Evolutionary conservation across 2,329 filamentous ascomycete species (phyloP), one percentile per base, ranked within the genome.

Genomic region (Colletotrichum aenigma): DNA sequence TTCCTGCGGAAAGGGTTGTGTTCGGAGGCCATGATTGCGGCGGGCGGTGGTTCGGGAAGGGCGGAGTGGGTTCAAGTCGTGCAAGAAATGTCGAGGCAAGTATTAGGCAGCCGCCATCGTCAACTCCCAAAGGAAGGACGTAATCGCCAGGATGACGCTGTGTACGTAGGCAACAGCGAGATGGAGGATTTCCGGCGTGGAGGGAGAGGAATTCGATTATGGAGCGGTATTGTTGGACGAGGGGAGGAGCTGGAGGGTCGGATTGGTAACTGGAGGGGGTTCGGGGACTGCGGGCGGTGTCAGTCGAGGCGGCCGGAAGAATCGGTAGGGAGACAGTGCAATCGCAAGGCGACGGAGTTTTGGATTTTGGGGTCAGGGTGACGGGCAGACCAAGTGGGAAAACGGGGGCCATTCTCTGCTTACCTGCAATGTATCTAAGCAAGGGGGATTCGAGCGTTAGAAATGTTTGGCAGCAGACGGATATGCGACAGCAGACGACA

Each of bases 1-100:
- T 85, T 89, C 78, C 86, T 88, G 77, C 89, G 89, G 80, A 91
- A 91, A 13, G 89, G 89, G 78, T 91, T 91, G 58, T 74, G 74
- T 76, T 74, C 60, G 74, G 74, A 86, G 64, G 81, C 82, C 73
- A 87, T 82, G 65, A 83, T 77, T 55, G 28, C 28, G 43, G 48
- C 48, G 32, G 34, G 70, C 64, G 64, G 58, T 34, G 70, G 62
- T 43, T 73, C 56, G 70, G 43, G 18, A 30, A 58, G 26, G 26
- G 18, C 62, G 69, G 61, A 62, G 36, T 55, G 56, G 58, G 38
- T 36, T 71, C 30, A n/a, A 62, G 32, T 34, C 66, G n/a, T 36
- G 72, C 16, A 21, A 64, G 62, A 55, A 30, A 43, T 71, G 36
- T 75, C 68, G 68, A 66, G 62, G 62, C 24, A 66, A 38, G 34